Percentiles rank a stretch among this genome's conserved stretches.
These are phyloP conservation scores for Globisporangium takayamanum DNA, from an alignment of 352 stramenopile genomes.

Conservation along the genomic window DNA sequence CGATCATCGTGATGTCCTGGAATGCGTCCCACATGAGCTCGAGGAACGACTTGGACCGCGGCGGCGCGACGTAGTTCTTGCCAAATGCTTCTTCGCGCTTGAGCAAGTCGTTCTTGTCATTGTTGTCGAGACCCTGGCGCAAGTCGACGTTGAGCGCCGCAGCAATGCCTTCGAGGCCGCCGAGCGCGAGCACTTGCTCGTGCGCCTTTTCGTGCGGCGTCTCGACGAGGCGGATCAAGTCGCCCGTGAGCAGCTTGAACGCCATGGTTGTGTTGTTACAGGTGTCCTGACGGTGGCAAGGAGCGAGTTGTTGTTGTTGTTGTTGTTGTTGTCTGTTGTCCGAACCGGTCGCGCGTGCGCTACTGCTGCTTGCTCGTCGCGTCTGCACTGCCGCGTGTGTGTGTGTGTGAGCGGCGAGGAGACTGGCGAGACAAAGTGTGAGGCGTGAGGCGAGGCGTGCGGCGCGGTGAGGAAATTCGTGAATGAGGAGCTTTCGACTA, in stretches of 20 bases:
- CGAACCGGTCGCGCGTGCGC: background rate
- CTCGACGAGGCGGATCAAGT: slow-evolving; percentile 62
- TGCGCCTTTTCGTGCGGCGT: slow-evolving; percentile 50
- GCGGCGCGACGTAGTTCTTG: slow-evolving; percentile 55
- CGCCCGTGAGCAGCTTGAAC: slow-evolving; percentile 44
- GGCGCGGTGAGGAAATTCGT: slow-evolving; percentile 8
- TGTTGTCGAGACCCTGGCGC: slow-evolving; percentile 39
- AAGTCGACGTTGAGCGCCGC: slow-evolving; percentile 35
- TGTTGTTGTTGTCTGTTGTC: background rate
- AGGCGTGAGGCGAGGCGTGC: slow-evolving; percentile 1
- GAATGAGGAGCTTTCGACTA: slow-evolving; percentile 20
- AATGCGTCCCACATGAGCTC: slow-evolving; percentile 88
- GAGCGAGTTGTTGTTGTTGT: background rate
- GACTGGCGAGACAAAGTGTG: background rate
- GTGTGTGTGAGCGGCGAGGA: background rate
- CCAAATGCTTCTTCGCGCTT: slow-evolving; percentile 45
- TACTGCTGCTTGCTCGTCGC: background rate
- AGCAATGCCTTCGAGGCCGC: slow-evolving; percentile 45
- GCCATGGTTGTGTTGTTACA: slow-evolving; percentile 7
- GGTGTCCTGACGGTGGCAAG: background rate
- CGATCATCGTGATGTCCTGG: slow-evolving; percentile 87
- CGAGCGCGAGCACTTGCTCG: slow-evolving; percentile 30
- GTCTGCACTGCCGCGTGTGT: background rate
- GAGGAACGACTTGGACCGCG: slow-evolving; percentile 46
- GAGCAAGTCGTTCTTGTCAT: slow-evolving; percentile 27